These are phyloP conservation scores for Erucastrum elatum DNA, from an alignment of 345 rosid genomes.

Conservation along the genomic window DNA sequence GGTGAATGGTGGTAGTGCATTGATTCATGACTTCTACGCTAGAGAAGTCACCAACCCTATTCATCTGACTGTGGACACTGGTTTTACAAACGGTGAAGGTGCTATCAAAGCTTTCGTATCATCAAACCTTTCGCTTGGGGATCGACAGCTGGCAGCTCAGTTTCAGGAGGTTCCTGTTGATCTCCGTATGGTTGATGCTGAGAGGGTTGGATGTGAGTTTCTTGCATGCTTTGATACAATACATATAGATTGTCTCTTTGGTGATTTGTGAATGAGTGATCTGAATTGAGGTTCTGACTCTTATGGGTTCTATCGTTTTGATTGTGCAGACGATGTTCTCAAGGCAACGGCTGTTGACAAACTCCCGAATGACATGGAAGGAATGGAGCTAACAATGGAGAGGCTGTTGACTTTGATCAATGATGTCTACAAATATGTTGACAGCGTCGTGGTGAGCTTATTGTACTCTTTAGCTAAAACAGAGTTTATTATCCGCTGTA, in stretches of 20 bases:
- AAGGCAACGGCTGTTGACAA: slow-evolving; percentile 73
- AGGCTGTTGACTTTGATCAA: slow-evolving; percentile 65
- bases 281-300: not conserved
- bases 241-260: not conserved
- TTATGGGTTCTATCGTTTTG: not conserved
- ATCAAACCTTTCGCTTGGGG: slow-evolving; percentile 77
- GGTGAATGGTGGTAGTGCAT: slow-evolving; percentile 83
- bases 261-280: not conserved
- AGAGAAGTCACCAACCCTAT: slow-evolving; percentile 84
- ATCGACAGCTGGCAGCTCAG: slow-evolving; percentile 81
- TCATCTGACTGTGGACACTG: slow-evolving; percentile 87
- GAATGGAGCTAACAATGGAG: slow-evolving; percentile 91
- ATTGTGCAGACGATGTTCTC: slow-evolving; percentile 59
- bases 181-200: slow-evolving; percentile 94
- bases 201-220: slow-evolving; percentile 90
- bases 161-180: slow-evolving; percentile 97
- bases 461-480: not conserved
- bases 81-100: slow-evolving; percentile 74
- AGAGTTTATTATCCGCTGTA: not conserved
- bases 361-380: slow-evolving; percentile 93
- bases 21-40: slow-evolving; percentile 93
- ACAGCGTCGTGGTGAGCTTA: slow-evolving; percentile 76
- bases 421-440: slow-evolving; percentile 76
- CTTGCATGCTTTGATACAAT: not conserved
- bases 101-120: slow-evolving; percentile 82